Evolutionary conservation across 2,329 filamentous ascomycete species (phyloP), one percentile per base, ranked within the genome.

Genomic region (Aphanoascus verrucosus): DNA sequence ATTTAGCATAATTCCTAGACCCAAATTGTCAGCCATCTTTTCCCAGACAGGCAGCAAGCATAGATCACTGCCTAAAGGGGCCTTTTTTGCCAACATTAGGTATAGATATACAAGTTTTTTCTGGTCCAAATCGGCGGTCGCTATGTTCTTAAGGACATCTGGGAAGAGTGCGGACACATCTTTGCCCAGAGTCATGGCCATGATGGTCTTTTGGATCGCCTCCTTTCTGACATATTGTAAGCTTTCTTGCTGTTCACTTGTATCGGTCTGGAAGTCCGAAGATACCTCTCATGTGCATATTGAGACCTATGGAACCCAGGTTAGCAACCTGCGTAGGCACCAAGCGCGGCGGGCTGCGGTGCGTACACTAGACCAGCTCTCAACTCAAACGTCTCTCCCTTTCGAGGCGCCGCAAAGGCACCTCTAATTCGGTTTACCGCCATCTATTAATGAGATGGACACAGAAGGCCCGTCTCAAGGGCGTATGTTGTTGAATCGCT

Each of bases 31-130:
- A 66, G 61, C 50, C 8, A 2, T 49, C 28, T 32, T 8, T 5
- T 4, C 12, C 12, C 35, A 37, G 53, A 20, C 9, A 53, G 23
- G 49, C 15, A 15, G 20, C 17, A n/a, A 34, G n/a, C 35, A 20
- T n/a, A 15, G 12, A 19, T 32, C 7, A 9, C 9, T 44, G 12
- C 42, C 14, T 12, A 38, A 17, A 11, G 12, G 31, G 28, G 15
- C 3, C 20, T 6, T 9, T n/a, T 35, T 23, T 14, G 69, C 82
- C 63, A 72, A 94, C 93, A 98, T 98, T 57, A 98, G 77, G 68
- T 98, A 98, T 46, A 98, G 78, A 67, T 98, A 98, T 15, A 98
- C 93, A 61, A 98, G 85, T 77, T 98, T 98, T 81, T 98, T 98
- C 77, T 98, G 93, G 69, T 98, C 93, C 58, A 98, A 74, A 66